A percentile compares a stretch with the other conserved stretches of the same genome.
These are phyloP conservation scores for Paecilomyces dactylethromorphus DNA, from an alignment of 2,329 filamentous ascomycete species.

Conservation along the genomic window DNA sequence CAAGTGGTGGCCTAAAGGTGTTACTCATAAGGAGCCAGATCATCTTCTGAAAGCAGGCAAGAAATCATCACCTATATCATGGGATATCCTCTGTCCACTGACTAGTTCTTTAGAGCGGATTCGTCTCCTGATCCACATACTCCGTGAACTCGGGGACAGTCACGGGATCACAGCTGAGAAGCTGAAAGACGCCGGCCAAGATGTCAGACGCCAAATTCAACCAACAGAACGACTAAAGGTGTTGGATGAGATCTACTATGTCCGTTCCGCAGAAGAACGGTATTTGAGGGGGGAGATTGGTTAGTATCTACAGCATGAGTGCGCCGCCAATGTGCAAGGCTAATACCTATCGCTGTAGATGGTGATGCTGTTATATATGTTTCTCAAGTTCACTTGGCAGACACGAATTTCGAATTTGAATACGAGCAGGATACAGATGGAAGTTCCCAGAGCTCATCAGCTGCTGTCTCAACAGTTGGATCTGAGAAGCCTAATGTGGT, in stretches of 20 bases:
- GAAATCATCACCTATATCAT: constrained; percentile 1
- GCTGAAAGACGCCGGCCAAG: constrained; percentile 33
- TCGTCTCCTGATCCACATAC: constrained; percentile 32
- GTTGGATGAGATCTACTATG: constrained; percentile 35
- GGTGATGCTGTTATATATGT: constrained; percentile 23
- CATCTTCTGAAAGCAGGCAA: constrained; percentile 37
- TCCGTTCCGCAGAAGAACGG: constrained; percentile 32
- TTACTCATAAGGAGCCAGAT: constrained; percentile 39
- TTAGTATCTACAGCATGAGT: constrained; percentile 10
- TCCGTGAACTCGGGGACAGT: constrained; percentile 29
- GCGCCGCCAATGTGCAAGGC: neutral
- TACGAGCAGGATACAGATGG: constrained; percentile 5
- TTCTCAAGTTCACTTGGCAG: constrained; percentile 18
- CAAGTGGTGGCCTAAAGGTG: constrained; percentile 31
- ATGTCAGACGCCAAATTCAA: constrained; percentile 31
- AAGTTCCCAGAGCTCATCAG: neutral
- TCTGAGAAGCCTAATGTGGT: neutral
- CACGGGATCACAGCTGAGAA: constrained; percentile 30
- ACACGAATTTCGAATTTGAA: constrained; percentile 12
- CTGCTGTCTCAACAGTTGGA: neutral
- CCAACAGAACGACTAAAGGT: constrained; percentile 28
- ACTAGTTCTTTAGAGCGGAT: constrained; percentile 25
- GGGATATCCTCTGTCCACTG: neutral
- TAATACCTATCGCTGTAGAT: constrained; percentile 10
- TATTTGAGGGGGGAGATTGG: constrained; percentile 31